Evolutionary conservation across 495 filamentous ascomycete species (phyloP).

Genomic region (Cryomyces antarcticus): DNA sequence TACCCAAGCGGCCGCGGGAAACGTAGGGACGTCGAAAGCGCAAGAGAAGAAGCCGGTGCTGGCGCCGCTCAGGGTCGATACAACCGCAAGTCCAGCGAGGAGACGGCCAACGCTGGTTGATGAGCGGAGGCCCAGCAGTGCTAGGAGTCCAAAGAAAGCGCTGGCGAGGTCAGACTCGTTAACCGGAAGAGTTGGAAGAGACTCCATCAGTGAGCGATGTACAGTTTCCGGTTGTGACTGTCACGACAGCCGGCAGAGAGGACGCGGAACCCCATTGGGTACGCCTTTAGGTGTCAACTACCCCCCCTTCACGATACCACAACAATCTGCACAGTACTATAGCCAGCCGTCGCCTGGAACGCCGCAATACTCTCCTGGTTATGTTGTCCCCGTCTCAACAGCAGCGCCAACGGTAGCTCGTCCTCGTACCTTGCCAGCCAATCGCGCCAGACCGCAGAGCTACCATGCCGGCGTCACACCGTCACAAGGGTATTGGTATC

Average conservation of each 20-base stretch:
- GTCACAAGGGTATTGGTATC: background rate
- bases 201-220: background rate
- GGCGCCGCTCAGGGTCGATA: background rate
- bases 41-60: background rate
- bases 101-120: background rate
- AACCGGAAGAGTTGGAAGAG: background rate
- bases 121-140: background rate
- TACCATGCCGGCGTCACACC: background rate
- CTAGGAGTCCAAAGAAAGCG: background rate
- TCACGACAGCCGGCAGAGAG: background rate
- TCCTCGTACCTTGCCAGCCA: background rate
- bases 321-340: background rate
- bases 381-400: background rate
- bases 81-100: background rate
- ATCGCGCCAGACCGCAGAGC: background rate
- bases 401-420: background rate
- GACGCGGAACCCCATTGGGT: background rate
- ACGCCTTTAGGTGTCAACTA: background rate
- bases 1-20: slow-evolving; percentile 33
- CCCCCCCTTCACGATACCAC: background rate
- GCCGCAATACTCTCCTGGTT: background rate
- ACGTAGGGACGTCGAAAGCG: slow-evolving; percentile 29
- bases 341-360: background rate
- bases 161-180: background rate
- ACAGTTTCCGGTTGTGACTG: background rate